Evolutionary conservation across 331 rosid genomes (phyloP).

Genomic region (Rosa hybrid): DNA sequence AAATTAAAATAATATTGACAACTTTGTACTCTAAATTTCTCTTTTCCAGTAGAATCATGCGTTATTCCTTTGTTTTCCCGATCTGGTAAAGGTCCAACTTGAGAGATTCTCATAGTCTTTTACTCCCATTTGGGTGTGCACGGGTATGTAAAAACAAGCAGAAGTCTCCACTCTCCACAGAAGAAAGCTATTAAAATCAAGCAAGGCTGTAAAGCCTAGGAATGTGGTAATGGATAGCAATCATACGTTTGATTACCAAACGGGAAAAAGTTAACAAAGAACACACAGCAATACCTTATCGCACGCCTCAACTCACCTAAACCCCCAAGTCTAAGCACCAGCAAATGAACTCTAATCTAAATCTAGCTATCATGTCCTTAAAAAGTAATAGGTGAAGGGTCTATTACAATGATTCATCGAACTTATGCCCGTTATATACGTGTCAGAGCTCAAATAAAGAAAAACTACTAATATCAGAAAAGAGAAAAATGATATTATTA

Average conservation of each 20-base stretch:
- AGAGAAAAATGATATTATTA: neutral
- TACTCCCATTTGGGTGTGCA: neutral
- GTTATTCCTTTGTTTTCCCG: neutral
- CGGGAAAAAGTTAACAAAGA: neutral
- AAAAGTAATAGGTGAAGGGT: neutral
- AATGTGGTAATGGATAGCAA: neutral
- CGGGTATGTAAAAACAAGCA: neutral
- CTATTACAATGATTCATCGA: neutral
- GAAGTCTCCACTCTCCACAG: neutral
- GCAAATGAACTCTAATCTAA: neutral
- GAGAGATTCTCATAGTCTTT: neutral
- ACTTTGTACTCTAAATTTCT: no score
- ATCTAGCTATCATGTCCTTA: neutral
- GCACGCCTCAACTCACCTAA: neutral
- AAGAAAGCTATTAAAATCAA: neutral
- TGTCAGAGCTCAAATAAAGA: neutral
- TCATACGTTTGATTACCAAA: neutral
- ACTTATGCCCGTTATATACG: neutral
- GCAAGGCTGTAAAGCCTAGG: neutral
- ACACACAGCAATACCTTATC: neutral
- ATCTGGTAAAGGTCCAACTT: neutral
- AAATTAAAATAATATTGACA: no score
- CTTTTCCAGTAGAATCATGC: neutral
- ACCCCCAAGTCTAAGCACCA: neutral
- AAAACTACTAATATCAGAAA: neutral